Base-by-base conservation (phyloP, 1,139 yeast genomes). In the Kodamaea derodonti region DNA sequence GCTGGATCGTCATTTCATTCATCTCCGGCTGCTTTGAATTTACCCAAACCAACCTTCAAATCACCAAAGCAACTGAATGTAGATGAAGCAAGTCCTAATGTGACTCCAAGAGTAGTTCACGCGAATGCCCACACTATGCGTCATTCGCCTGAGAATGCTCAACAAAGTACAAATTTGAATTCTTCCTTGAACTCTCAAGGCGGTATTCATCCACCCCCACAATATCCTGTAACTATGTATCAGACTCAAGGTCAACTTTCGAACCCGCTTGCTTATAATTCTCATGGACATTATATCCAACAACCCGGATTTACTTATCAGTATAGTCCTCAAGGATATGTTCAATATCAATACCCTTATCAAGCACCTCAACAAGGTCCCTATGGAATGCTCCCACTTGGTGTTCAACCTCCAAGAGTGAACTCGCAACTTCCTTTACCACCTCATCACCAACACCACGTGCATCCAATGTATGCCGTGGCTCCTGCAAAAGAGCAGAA, bases 1-100 rank as follows among this genome's bases (percentile, higher is more conserved):
- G 81, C 81, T 34, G 81, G 81, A 13, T 70, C 80, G 27, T 71
- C 80, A 27, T 75, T 75, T 49, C 77, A 72, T 52, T 69, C 76
- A 15, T 72, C 79, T 14, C 81, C 81, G 1, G 75, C 75, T 28
- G 80, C 80, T 3, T 57, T 74, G 42, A 70, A 73, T 25, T 63
- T 75, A 41, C 80, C 80, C 20, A 75, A 74, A 45, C 81, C 81
- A 6, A 65, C 77, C 3, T 75, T 75, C 48, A 62, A 58, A 41
- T 55, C 65, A 10, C 63, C 65, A 2, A 59, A 55, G 38, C 46
- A 49, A 27, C 34, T 32, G 8, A 30, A 31, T 12, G 33, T 30
- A 15, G 34, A 35, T 12, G 29, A 27, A 12, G 20, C 25, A 6
- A 7, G 9, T 7, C 22, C 22, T 18, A n/a, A n/a, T n/a, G n/a